These are phyloP conservation scores for Ascochyta viciae-villosae DNA, from an alignment of 2,329 filamentous ascomycete species.

Conservation along the genomic window DNA sequence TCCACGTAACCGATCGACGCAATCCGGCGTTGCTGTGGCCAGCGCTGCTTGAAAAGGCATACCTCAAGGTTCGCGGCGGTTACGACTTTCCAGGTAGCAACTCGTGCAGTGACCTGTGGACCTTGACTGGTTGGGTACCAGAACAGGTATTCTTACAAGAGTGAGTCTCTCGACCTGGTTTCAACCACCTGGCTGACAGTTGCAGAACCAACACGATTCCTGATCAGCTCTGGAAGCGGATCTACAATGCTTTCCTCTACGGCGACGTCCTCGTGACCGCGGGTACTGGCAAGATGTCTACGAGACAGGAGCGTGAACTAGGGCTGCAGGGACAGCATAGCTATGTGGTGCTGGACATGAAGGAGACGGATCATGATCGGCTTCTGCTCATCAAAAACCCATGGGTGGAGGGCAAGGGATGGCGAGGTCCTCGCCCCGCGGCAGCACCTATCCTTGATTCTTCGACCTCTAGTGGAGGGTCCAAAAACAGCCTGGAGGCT, in stretches of 20 bases:
- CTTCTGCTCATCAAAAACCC: slow-evolving; percentile 91
- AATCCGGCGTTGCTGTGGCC: slow-evolving; percentile 89
- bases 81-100: slow-evolving; percentile 99
- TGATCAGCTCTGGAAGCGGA: slow-evolving; percentile 77
- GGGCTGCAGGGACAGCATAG: slow-evolving; percentile 91
- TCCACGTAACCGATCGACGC: slow-evolving; percentile 87
- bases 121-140: slow-evolving; percentile 94
- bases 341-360: slow-evolving; percentile 87
- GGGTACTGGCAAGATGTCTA: slow-evolving; percentile 83
- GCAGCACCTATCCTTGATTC: slow-evolving; percentile 24
- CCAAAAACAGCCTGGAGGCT: slow-evolving; percentile 27
- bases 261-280: slow-evolving; percentile 88
- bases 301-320: slow-evolving; percentile 77
- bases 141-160: slow-evolving; percentile 91
- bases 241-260: slow-evolving; percentile 75
- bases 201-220: slow-evolving; percentile 77
- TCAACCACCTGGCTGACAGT: slow-evolving; percentile 12
- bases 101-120: slow-evolving; percentile 92
- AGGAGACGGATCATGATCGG: slow-evolving; percentile 67
- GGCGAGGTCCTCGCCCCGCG: slow-evolving; percentile 62
- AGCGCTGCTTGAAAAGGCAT: slow-evolving; percentile 92
- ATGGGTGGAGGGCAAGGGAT: slow-evolving; percentile 83
- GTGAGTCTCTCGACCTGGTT: slow-evolving; percentile 46
- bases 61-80: slow-evolving; percentile 91
- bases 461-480: slow-evolving; percentile 23